phyloP scores from a whole-genome alignment of 2,329 filamentous ascomycete genomes.

The Alternaria brassicae region DNA sequence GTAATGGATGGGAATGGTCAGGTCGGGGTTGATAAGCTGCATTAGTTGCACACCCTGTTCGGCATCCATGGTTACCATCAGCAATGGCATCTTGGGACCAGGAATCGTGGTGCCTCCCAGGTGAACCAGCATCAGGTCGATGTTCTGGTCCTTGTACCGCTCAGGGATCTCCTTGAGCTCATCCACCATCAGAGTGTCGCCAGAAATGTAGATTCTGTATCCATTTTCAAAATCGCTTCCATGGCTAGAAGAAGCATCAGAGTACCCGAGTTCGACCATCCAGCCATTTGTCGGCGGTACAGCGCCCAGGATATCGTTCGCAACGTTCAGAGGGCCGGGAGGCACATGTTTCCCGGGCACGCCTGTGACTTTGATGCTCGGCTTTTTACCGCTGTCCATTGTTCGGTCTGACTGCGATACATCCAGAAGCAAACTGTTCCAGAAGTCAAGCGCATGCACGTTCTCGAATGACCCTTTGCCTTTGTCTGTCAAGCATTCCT shows the following conservation, averaged over 20 bases:
- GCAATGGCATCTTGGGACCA: conserved; percentile 62
- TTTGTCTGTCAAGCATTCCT: conserved; percentile 58
- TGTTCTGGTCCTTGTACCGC: conserved; percentile 60
- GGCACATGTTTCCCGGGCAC: conserved; percentile 72
- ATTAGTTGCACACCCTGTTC: conserved; percentile 68
- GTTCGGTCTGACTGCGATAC: conserved; percentile 37
- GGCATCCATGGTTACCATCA: conserved; percentile 75
- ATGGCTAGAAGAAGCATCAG: conserved; percentile 17
- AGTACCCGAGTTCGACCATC: conserved; percentile 68
- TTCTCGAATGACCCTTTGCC: conserved; percentile 60
- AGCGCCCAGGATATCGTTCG: conserved; percentile 58
- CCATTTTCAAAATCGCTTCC: conserved; percentile 53
- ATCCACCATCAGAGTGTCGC: conserved; percentile 69
- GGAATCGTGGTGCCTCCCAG: conserved; percentile 72
- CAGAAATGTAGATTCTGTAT: conserved; percentile 70
- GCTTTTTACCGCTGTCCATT: conserved; percentile 28
- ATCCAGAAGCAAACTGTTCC: conserved; percentile 60
- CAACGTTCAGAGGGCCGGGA: conserved; percentile 51
- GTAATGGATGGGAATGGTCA: conserved; percentile 62
- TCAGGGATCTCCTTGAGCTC: conserved; percentile 68
- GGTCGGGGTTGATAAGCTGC: conserved; percentile 64
- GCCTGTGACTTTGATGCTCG: conserved; percentile 64
- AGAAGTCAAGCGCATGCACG: conserved; percentile 64
- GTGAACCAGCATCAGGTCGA: conserved; percentile 72
- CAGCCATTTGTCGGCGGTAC: conserved; percentile 72